Percentiles rank a stretch among this genome's conserved stretches.
phyloP scores from a whole-genome alignment of 2,329 filamentous ascomycete genomes.

The Colletotrichum lindemuthianum region DNA sequence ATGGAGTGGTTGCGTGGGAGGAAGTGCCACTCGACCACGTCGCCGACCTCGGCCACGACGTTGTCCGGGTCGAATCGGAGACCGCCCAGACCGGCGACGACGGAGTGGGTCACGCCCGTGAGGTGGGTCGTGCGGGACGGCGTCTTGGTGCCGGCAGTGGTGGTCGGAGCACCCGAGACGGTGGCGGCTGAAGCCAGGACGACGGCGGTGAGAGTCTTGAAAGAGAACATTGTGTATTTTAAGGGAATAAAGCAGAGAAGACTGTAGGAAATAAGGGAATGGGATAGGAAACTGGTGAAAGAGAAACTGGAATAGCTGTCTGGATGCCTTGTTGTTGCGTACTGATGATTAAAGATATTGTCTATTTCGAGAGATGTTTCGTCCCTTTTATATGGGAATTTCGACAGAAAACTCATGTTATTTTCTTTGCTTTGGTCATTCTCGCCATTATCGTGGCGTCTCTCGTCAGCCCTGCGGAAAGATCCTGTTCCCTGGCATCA shows the following conservation, averaged over 20 bases:
- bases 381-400: background rate
- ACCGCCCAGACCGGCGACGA: conserved; percentile 56
- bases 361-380: background rate
- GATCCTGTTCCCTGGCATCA: conserved; percentile 22
- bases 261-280: conserved; percentile 16
- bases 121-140: conserved; percentile 47
- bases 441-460: background rate
- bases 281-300: conserved; percentile 20
- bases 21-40: conserved; percentile 66
- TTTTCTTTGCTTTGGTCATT: background rate
- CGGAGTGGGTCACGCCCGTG: conserved; percentile 56
- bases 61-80: conserved; percentile 62
- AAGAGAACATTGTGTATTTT: conserved; percentile 43
- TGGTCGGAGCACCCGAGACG: conserved; percentile 44
- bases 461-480: conserved; percentile 24
- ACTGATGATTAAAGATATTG: conserved; percentile 3
- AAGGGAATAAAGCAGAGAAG: background rate
- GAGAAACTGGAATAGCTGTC: conserved; percentile 5
- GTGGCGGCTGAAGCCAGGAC: conserved; percentile 42
- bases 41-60: conserved; percentile 58
- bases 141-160: conserved; percentile 43
- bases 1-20: conserved; percentile 62
- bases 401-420: background rate
- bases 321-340: background rate
- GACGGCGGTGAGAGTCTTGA: conserved; percentile 41